phyloP scores from a whole-genome alignment of 2,329 filamentous ascomycete genomes.

The Trichothecium sympodiale region DNA sequence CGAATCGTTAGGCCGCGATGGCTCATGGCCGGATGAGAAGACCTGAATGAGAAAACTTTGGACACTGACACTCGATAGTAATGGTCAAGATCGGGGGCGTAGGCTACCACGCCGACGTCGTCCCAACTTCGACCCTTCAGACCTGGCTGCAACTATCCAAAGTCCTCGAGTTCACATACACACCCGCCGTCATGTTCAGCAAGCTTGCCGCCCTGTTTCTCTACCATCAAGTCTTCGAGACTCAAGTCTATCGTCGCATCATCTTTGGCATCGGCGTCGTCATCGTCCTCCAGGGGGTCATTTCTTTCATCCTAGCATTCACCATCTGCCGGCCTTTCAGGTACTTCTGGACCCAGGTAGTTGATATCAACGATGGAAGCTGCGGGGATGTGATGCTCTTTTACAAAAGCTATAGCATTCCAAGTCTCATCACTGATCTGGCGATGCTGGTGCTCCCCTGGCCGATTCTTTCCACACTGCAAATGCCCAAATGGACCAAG shows the following conservation, averaged over 20 bases:
- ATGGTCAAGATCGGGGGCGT: slow-evolving; percentile 7
- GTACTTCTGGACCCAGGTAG: slow-evolving; percentile 7
- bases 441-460: slow-evolving; percentile 7
- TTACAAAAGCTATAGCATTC: slow-evolving; percentile 8
- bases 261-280: slow-evolving; percentile 4
- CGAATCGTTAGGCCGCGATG: too few species aligned
- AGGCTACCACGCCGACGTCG: slow-evolving; percentile 3
- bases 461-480: slow-evolving; percentile 6
- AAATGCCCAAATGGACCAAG: slow-evolving; percentile 5
- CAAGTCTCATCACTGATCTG: slow-evolving; percentile 6
- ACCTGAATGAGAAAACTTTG: background rate
- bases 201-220: slow-evolving; percentile 7
- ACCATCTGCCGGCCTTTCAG: slow-evolving; percentile 6
- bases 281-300: slow-evolving; percentile 5
- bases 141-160: slow-evolving; percentile 7
- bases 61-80: slow-evolving; percentile 2
- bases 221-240: slow-evolving; percentile 6
- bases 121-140: slow-evolving; percentile 4
- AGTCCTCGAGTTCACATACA: slow-evolving; percentile 8
- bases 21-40: too few species aligned
- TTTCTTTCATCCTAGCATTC: slow-evolving; percentile 6
- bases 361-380: slow-evolving; percentile 4
- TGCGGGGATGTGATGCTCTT: slow-evolving; percentile 8
- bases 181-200: slow-evolving; percentile 7
- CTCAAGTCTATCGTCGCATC: slow-evolving; percentile 3